Conservation (phyloP, 139 green algal genomes). For the Ulvella scutata region DNA sequence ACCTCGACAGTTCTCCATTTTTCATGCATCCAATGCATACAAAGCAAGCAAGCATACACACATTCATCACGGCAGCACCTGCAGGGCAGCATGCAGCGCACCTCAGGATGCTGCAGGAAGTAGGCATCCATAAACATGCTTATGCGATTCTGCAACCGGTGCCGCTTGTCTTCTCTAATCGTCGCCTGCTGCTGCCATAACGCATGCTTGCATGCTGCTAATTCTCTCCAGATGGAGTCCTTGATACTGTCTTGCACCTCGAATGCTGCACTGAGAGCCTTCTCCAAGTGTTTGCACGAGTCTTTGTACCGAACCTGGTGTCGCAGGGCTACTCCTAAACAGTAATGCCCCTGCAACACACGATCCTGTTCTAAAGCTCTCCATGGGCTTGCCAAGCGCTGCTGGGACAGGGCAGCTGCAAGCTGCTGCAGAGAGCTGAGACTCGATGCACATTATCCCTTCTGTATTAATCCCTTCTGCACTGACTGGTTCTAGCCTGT, state of each 20-base stretch:
- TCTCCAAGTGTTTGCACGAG: conserved; percentile 15
- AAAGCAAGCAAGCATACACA: too few species aligned
- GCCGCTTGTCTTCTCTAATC: not conserved
- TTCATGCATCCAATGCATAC: too few species aligned
- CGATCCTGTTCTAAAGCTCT: too few species aligned
- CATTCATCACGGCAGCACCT: too few species aligned
- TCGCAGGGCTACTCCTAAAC: conserved; percentile 21
- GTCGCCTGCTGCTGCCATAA: conserved; percentile 15
- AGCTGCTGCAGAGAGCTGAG: too few species aligned
- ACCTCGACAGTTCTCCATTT: too few species aligned
- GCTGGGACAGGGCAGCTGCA: too few species aligned
- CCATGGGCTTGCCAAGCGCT: too few species aligned
- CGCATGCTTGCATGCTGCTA: conserved; percentile 32
- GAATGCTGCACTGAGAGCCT: conserved; percentile 37
- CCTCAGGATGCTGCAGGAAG: not conserved
- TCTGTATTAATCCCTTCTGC: too few species aligned
- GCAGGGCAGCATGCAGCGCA: too few species aligned
- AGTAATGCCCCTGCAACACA: conserved; percentile 32
- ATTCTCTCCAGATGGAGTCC: conserved; percentile 46
- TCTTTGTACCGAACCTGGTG: conserved; percentile 2
- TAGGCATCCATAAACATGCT: not conserved
- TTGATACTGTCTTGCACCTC: conserved; percentile 43
- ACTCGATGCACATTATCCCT: too few species aligned
- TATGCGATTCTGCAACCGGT: not conserved
- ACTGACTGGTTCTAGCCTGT: too few species aligned